These are phyloP conservation scores for Blastobotrys arbuscula DNA, from an alignment of 1,139 yeast genomes.

Conservation along the genomic window DNA sequence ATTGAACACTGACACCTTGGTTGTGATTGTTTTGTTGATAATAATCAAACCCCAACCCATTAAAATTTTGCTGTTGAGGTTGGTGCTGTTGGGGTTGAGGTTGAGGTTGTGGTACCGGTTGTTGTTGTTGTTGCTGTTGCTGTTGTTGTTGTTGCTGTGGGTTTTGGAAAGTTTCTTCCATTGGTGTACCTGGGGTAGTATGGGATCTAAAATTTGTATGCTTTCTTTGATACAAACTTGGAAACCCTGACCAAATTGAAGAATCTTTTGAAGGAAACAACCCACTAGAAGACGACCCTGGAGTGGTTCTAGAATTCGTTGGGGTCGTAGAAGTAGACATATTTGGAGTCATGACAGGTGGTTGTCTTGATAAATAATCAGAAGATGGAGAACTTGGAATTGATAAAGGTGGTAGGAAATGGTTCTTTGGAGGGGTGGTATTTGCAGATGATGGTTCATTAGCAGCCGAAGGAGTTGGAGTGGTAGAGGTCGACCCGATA, in stretches of 20 bases:
- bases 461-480: neutral
- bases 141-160: neutral
- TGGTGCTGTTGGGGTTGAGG: neutral
- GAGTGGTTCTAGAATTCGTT: slow-evolving; percentile 8
- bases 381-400: slow-evolving; percentile 14
- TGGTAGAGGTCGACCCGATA: slow-evolving; percentile 2
- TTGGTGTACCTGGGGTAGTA: slow-evolving; percentile 18
- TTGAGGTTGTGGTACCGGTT: neutral
- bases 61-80: neutral
- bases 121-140: neutral
- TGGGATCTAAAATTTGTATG: slow-evolving; percentile 14
- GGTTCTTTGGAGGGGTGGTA: slow-evolving; percentile 11
- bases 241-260: slow-evolving; percentile 16
- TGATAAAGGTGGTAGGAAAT: slow-evolving; percentile 13
- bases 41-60: slow-evolving; percentile 10
- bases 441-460: neutral
- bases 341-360: slow-evolving; percentile 11
- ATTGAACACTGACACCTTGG: slow-evolving; percentile 5
- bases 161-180: slow-evolving; percentile 12
- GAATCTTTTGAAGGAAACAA: slow-evolving; percentile 14
- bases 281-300: slow-evolving; percentile 6
- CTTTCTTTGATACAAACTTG: slow-evolving; percentile 13
- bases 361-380: slow-evolving; percentile 6
- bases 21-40: slow-evolving; percentile 1
- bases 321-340: slow-evolving; percentile 18